Conservation (phyloP, 441 rosid genomes). For the Pelargonium cotyledonis region DNA sequence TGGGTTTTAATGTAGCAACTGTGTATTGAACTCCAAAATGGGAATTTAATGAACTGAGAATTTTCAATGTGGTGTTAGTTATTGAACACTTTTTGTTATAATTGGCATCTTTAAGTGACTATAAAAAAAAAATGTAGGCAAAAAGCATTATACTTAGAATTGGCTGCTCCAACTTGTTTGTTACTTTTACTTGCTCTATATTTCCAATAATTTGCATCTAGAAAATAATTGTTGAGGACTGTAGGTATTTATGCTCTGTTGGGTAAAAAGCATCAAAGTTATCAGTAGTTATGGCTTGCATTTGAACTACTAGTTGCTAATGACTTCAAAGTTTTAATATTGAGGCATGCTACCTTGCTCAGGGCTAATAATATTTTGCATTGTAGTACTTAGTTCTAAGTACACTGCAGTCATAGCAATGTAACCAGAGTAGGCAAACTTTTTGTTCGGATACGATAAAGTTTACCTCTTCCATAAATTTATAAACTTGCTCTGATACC, state of each 20-base stretch:
- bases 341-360: not conserved
- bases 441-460: no score
- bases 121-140: no score
- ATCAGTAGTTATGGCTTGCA: not conserved
- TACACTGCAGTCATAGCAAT: not conserved
- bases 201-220: not conserved
- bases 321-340: not conserved
- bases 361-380: no score
- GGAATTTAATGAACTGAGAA: no score
- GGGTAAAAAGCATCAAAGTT: not conserved
- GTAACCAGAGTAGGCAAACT: not conserved
- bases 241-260: not conserved
- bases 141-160: no score
- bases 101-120: no score
- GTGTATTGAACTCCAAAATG: not conserved
- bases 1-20: not conserved
- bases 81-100: not conserved
- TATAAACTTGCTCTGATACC: no score
- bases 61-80: not conserved
- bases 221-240: not conserved
- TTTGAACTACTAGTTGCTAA: not conserved
- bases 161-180: no score
- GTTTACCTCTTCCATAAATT: no score
- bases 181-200: not conserved
- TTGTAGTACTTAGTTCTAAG: not conserved